Percentiles rank a stretch among this genome's conserved stretches.
Evolutionary conservation across 2,329 filamentous ascomycete genomes (phyloP).

Genomic region (Monilinia laxa): DNA sequence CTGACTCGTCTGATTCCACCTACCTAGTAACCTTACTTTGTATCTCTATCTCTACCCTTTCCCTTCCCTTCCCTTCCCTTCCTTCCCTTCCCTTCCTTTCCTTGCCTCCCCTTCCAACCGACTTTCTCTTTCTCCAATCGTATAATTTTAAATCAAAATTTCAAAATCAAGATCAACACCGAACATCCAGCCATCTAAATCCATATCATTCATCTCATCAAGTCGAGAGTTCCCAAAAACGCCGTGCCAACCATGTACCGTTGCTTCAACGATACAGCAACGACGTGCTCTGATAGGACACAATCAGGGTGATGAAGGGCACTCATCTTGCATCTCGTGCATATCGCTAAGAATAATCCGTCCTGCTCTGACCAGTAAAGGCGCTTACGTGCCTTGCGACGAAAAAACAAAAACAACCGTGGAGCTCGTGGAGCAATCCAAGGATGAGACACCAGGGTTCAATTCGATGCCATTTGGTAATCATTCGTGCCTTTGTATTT

Average conservation of each 20-base stretch:
- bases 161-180: not conserved
- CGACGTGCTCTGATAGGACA: slow-evolving; percentile 10
- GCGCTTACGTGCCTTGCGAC: slow-evolving; percentile 21
- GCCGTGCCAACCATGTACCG: slow-evolving; percentile 17
- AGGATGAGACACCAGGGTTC: slow-evolving; percentile 4
- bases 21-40: no score
- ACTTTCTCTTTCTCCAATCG: no score
- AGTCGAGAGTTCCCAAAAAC: slow-evolving; percentile 1
- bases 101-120: not conserved
- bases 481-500: not conserved
- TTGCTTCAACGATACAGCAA: not conserved
- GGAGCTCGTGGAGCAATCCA: slow-evolving; percentile 2
- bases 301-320: not conserved
- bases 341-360: slow-evolving; percentile 20
- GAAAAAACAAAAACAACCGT: not conserved
- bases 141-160: not conserved
- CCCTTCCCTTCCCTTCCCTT: not conserved
- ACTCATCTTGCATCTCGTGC: slow-evolving; percentile 18
- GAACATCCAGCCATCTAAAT: not conserved
- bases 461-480: slow-evolving; percentile 1
- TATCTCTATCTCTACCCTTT: not conserved
- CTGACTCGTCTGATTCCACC: no score
- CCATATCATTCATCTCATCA: not conserved
- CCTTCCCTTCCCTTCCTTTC: not conserved
- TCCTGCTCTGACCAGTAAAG: slow-evolving; percentile 10